A percentile compares a stretch with the other conserved stretches of the same genome.
Evolutionary conservation across 805 yeast genomes (phyloP).

Genomic region (Saturnispora bothae): DNA sequence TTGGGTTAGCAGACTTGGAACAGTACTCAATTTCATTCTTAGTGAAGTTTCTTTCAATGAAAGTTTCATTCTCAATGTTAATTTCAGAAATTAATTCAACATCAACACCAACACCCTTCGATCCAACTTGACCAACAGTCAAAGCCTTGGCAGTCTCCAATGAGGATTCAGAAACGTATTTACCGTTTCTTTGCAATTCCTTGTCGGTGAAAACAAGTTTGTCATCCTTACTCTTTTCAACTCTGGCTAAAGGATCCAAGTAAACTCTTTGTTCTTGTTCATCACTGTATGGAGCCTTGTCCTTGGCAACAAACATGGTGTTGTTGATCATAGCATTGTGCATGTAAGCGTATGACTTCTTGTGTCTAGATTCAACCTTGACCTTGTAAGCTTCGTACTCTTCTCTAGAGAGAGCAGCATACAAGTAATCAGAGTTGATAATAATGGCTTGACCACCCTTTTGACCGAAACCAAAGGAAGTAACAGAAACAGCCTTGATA

Average conservation of each 20-base stretch:
- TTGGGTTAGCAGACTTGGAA: conserved; percentile 58
- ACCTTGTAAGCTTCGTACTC: conserved; percentile 61
- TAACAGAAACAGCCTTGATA: conserved; percentile 90
- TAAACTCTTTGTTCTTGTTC: conserved; percentile 85
- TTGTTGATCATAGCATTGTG: conserved; percentile 89
- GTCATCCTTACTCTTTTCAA: conserved; percentile 28
- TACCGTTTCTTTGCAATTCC: conserved; percentile 35
- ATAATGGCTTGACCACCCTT: conserved; percentile 96
- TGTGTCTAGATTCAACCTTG: conserved; percentile 61
- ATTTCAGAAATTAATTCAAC: conserved; percentile 80
- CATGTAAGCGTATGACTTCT: conserved; percentile 86
- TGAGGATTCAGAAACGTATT: conserved; percentile 38
- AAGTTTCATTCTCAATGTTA: conserved; percentile 82
- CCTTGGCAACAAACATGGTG: conserved; percentile 87
- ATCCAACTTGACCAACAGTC: conserved; percentile 31
- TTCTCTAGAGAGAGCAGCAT: conserved; percentile 62
- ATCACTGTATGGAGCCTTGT: conserved; percentile 82
- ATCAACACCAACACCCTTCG: conserved; percentile 88
- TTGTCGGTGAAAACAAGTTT: conserved; percentile 39
- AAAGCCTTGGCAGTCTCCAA: conserved; percentile 57
- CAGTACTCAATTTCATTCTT: conserved; percentile 72
- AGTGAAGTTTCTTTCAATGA: conserved; percentile 88
- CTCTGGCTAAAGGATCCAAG: conserved; percentile 91
- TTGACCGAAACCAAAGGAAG: conserved; percentile 99
- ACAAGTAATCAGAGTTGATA: conserved; percentile 88